These are phyloP conservation scores for Hura crepitans DNA, from an alignment of 441 rosid genomes.

Conservation along the genomic window DNA sequence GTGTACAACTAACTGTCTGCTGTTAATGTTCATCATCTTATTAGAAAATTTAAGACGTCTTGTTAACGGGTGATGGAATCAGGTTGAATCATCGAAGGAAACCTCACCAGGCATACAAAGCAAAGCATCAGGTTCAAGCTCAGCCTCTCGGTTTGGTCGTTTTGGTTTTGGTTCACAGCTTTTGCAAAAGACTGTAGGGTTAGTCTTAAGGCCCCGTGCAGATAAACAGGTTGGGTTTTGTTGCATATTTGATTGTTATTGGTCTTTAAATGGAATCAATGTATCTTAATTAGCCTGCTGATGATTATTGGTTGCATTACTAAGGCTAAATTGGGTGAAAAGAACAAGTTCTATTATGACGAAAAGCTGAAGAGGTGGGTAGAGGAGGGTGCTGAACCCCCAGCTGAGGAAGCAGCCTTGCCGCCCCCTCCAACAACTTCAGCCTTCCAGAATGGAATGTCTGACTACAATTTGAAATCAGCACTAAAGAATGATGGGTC, in stretches of 20 bases:
- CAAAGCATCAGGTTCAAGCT: conserved; percentile 48
- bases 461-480: conserved; percentile 64
- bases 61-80: conserved; percentile 25
- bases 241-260: conserved; percentile 4
- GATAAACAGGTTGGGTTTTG: conserved; percentile 60
- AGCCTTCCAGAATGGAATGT: conserved; percentile 56
- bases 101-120: conserved; percentile 46
- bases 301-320: conserved; percentile 11
- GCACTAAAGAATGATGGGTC: conserved; percentile 49
- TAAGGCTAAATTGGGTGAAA: conserved; percentile 93
- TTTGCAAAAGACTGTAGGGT: conserved; percentile 80
- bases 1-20: conserved; percentile 8
- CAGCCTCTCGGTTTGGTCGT: conserved; percentile 69
- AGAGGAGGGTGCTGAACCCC: conserved; percentile 85
- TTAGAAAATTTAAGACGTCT: conserved; percentile 16
- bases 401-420: conserved; percentile 71
- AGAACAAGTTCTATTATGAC: conserved; percentile 81
- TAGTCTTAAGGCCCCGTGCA: conserved; percentile 67
- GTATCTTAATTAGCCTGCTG: conserved; percentile 1
- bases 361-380: conserved; percentile 99
- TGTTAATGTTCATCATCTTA: conserved; percentile 8
- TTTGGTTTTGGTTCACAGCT: conserved; percentile 78
- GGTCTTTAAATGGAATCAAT: conserved; percentile 9
- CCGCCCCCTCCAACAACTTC: conserved; percentile 82
- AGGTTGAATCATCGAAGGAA: conserved; percentile 57